Evolutionary conservation across 1,284 basidiomycete genomes (phyloP).

Genomic region (Exobasidium cylindrosporum): DNA sequence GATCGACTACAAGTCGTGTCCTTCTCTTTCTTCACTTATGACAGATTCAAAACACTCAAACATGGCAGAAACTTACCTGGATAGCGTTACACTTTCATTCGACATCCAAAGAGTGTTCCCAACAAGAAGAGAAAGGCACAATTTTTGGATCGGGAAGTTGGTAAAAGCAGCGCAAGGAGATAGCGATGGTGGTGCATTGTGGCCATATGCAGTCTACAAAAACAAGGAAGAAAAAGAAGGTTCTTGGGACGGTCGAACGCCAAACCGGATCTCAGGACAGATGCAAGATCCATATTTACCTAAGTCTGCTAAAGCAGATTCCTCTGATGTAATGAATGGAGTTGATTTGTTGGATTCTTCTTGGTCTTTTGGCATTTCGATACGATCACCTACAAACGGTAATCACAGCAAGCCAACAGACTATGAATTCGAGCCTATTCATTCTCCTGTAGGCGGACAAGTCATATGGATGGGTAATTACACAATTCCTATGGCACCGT

Average conservation of each 20-base stretch:
- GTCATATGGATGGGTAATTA: slow-evolving; percentile 10
- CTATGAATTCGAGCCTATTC: slow-evolving; percentile 10
- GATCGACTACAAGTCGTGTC: background rate
- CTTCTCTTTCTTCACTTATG: background rate
- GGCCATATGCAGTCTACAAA: slow-evolving; percentile 4
- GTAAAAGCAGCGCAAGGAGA: background rate
- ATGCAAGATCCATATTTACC: slow-evolving; percentile 19
- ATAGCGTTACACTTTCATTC: background rate
- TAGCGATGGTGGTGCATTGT: background rate
- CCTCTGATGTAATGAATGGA: slow-evolving; percentile 11
- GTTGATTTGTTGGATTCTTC: slow-evolving; percentile 8
- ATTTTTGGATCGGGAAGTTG: slow-evolving; percentile 4
- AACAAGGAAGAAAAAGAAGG: background rate
- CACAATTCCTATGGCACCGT: slow-evolving; percentile 1
- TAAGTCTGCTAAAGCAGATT: slow-evolving; percentile 1
- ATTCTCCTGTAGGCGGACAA: slow-evolving; percentile 15
- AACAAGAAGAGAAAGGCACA: background rate
- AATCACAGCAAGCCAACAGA: background rate
- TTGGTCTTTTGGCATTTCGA: slow-evolving; percentile 12
- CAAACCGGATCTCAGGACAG: slow-evolving; percentile 9
- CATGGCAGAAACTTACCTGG: background rate
- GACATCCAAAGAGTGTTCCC: slow-evolving; percentile 7
- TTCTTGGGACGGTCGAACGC: background rate
- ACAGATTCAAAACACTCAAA: background rate
- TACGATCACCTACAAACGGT: background rate